Evolutionary conservation across 805 yeast species (phyloP).

Genomic region (Yamadazyma akitaensis): DNA sequence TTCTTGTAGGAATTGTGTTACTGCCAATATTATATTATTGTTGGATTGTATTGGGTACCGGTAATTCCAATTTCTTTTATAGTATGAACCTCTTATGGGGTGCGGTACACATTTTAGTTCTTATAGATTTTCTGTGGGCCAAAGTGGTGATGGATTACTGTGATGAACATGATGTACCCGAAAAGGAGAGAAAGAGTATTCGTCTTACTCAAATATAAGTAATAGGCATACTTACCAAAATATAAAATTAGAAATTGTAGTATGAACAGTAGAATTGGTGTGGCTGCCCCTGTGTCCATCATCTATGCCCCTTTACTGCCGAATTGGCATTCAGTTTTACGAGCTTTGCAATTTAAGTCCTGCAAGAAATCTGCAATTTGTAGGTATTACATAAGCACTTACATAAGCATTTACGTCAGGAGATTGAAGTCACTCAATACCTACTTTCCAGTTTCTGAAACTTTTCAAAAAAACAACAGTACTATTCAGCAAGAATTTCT

Average conservation of each 20-base stretch:
- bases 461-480: too few species aligned
- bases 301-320: too few species aligned
- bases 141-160: constrained; percentile 63
- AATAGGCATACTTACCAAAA: not conserved
- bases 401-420: too few species aligned
- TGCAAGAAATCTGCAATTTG: too few species aligned
- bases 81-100: constrained; percentile 85
- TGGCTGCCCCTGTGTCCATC: too few species aligned
- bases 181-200: constrained; percentile 5
- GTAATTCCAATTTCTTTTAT: constrained; percentile 94
- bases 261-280: too few species aligned
- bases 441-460: not conserved
- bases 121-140: constrained; percentile 83
- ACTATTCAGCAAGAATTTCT: too few species aligned
- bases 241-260: not conserved
- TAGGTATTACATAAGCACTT: not conserved
- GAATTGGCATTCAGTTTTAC: too few species aligned
- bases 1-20: constrained; percentile 53
- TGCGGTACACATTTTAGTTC: constrained; percentile 59
- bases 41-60: constrained; percentile 93
- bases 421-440: not conserved
- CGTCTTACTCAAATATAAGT: constrained; percentile 11
- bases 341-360: too few species aligned
- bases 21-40: constrained; percentile 89
- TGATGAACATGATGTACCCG: constrained; percentile 35